phyloP scores from a whole-genome alignment of 257 asterid genomes.

The Lantana camara region DNA sequence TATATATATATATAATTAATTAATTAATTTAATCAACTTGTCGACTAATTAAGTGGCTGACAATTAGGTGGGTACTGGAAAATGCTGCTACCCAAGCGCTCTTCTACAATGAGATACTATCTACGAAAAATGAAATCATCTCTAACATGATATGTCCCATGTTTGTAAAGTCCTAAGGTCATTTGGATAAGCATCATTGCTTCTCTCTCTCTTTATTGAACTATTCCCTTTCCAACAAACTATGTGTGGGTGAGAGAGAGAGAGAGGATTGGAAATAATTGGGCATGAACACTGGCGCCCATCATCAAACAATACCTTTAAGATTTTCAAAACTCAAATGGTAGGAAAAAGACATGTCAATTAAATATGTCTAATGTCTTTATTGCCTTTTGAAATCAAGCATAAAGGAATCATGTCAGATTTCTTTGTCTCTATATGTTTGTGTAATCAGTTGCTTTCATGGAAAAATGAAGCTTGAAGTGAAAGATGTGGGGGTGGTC shows the following conservation, averaged over 20 bases:
- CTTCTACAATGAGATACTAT: neutral
- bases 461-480: constrained; percentile 28
- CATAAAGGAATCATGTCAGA: constrained; percentile 20
- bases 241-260: too few species aligned
- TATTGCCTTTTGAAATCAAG: constrained; percentile 2
- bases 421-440: constrained; percentile 28
- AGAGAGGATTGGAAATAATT: constrained; percentile 5
- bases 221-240: too few species aligned
- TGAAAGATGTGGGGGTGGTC: constrained; percentile 27
- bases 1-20: too few species aligned
- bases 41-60: constrained; percentile 1
- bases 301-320: constrained; percentile 9
- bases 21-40: neutral
- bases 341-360: neutral
- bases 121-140: neutral
- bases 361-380: too few species aligned
- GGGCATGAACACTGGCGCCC: constrained; percentile 10
- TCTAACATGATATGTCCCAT: constrained; percentile 14
- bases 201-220: too few species aligned
- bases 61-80: constrained; percentile 6
- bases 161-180: neutral
- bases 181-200: constrained; percentile 11
- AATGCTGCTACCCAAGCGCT: constrained; percentile 15
- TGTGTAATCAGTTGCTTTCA: constrained; percentile 18
- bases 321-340: constrained; percentile 7